Conservation (phyloP, 2,329 filamentous ascomycete species). For the Aschersonia sp. region DNA sequence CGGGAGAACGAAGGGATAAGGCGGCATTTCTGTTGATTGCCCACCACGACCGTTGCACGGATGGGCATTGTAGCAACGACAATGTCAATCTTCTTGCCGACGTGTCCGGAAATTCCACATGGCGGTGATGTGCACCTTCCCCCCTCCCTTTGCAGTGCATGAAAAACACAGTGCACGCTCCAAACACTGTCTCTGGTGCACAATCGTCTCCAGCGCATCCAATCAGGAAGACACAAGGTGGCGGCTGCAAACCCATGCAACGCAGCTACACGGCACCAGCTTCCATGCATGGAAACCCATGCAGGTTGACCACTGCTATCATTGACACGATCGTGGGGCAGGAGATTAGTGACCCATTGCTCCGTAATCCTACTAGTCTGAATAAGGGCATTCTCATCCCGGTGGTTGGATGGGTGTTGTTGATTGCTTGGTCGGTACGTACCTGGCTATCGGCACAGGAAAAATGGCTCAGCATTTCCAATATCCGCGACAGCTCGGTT, state of each 20-base stretch:
- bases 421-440: not conserved
- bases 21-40: no score
- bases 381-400: not conserved
- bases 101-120: no score
- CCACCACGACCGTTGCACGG: no score
- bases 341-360: not conserved
- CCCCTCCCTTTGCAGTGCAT: no score
- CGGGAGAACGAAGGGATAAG: not conserved
- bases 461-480: not conserved
- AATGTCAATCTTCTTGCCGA: no score
- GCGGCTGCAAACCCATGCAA: not conserved
- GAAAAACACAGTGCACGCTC: no score
- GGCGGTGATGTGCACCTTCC: no score
- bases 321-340: conserved; percentile 2
- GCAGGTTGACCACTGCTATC: not conserved
- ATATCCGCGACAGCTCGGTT: not conserved
- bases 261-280: not conserved
- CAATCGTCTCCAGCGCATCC: no score
- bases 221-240: not conserved
- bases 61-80: no score
- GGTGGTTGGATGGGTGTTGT: not conserved
- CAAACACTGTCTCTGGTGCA: no score
- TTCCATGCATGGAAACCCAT: not conserved
- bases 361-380: not conserved
- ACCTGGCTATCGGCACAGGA: not conserved